A percentile compares a stretch with the other conserved stretches of the same genome.
These are phyloP conservation scores for Pleurotus tuoliensis DNA, from an alignment of 768 basidiomycete species.

Conservation along the genomic window DNA sequence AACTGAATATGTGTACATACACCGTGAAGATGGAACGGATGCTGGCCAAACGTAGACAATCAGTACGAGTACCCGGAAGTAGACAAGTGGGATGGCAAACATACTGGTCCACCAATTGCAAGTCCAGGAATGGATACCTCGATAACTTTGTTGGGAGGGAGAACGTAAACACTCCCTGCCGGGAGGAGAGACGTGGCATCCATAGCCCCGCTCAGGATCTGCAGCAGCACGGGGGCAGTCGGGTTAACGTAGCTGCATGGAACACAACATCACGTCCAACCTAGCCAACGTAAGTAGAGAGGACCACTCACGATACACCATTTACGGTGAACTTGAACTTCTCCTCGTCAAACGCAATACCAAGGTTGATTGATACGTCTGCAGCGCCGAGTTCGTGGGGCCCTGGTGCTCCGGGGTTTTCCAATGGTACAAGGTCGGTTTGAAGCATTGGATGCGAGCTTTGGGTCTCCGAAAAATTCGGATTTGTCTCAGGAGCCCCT, in stretches of 20 bases:
- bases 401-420: slow-evolving; percentile 24
- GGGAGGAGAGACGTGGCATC: slow-evolving; percentile 32
- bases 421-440: slow-evolving; percentile 16
- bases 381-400: slow-evolving; percentile 29
- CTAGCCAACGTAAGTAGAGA: no score
- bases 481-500: slow-evolving; percentile 26
- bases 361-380: slow-evolving; percentile 28
- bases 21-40: slow-evolving; percentile 43
- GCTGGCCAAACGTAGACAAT: slow-evolving; percentile 14
- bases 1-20: slow-evolving; percentile 14
- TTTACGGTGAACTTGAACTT: slow-evolving; percentile 29
- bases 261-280: background rate
- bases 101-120: slow-evolving; percentile 28
- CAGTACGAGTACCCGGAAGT: background rate
- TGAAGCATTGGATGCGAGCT: slow-evolving; percentile 23
- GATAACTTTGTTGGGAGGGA: slow-evolving; percentile 41
- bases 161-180: slow-evolving; percentile 35
- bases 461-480: slow-evolving; percentile 16
- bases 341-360: slow-evolving; percentile 18
- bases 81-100: slow-evolving; percentile 8
- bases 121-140: slow-evolving; percentile 45
- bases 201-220: slow-evolving; percentile 36
- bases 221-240: slow-evolving; percentile 40
- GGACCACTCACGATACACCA: slow-evolving; percentile 19
- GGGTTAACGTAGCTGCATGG: slow-evolving; percentile 22